phyloP scores from a whole-genome alignment of 805 yeast species.

The Lachancea kluyveri region DNA sequence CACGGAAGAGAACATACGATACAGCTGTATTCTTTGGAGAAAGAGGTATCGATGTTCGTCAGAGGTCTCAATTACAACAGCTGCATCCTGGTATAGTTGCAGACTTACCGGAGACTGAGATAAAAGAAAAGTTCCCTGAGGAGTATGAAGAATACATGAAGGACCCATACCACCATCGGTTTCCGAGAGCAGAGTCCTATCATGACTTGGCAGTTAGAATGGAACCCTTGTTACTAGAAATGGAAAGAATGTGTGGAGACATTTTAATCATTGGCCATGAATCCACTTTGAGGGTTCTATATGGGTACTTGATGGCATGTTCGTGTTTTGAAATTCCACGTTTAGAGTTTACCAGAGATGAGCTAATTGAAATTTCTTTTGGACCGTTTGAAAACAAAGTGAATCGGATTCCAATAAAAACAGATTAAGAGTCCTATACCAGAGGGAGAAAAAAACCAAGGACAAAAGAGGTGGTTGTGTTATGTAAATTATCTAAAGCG shows the following conservation, averaged over 20 bases:
- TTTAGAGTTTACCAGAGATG: constrained; percentile 70
- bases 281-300: constrained; percentile 78
- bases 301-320: constrained; percentile 92
- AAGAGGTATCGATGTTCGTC: constrained; percentile 57
- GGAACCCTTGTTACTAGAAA: constrained; percentile 87
- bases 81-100: constrained; percentile 86
- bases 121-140: constrained; percentile 53
- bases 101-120: constrained; percentile 54
- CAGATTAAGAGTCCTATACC: too few species aligned
- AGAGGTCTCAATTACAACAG: constrained; percentile 79
- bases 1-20: constrained; percentile 75
- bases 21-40: constrained; percentile 66
- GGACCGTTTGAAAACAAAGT: constrained; percentile 79
- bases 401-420: constrained; percentile 42
- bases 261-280: constrained; percentile 90
- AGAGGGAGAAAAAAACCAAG: too few species aligned
- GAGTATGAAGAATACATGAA: constrained; percentile 58
- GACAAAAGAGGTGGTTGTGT: too few species aligned
- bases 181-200: constrained; percentile 87
- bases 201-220: constrained; percentile 93
- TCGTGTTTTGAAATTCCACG: constrained; percentile 81
- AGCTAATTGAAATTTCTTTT: constrained; percentile 80
- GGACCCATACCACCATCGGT: constrained; percentile 92
- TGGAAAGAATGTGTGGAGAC: constrained; percentile 88
- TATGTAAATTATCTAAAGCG: too few species aligned